A percentile compares a stretch with the other conserved stretches of the same genome.
Evolutionary conservation across 208 protist genomes (phyloP).

Genomic region (Leishmania guyanensis): DNA sequence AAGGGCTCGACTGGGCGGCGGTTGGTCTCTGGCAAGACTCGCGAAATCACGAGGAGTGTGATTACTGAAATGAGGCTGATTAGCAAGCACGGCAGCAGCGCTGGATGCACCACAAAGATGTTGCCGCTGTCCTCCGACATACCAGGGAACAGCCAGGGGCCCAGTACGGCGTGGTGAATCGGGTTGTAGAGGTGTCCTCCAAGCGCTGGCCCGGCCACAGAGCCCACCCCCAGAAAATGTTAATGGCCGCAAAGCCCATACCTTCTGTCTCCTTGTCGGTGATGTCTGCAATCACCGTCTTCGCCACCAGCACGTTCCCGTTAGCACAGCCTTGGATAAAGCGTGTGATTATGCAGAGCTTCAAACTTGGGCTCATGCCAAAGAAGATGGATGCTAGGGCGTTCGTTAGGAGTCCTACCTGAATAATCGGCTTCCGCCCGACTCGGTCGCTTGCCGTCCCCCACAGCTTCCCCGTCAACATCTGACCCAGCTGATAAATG

Average conservation of each 20-base stretch:
- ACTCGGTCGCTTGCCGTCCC: conserved; percentile 50
- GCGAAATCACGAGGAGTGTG: conserved; percentile 30
- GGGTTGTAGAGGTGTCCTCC: conserved; percentile 75
- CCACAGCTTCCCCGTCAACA: conserved; percentile 53
- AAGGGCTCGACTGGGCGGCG: conserved; percentile 46
- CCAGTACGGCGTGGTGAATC: conserved; percentile 31
- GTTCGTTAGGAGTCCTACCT: conserved; percentile 50
- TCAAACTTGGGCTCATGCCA: conserved; percentile 59
- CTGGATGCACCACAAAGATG: conserved; percentile 39
- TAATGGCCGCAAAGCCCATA: conserved; percentile 96
- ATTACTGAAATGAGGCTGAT: conserved; percentile 34
- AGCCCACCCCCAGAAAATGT: conserved; percentile 82
- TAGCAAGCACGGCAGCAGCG: conserved; percentile 46
- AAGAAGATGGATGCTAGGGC: conserved; percentile 63
- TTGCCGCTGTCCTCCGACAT: conserved; percentile 28
- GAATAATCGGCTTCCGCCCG: conserved; percentile 52
- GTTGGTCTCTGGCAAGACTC: conserved; percentile 40
- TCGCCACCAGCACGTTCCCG: conserved; percentile 76
- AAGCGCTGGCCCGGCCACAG: conserved; percentile 58
- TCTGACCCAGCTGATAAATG: conserved; percentile 53
- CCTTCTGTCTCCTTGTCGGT: conserved; percentile 73
- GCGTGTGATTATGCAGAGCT: conserved; percentile 51
- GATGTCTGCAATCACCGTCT: conserved; percentile 80
- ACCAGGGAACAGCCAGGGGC: conserved; percentile 28
- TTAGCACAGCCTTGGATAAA: conserved; percentile 81